Evolutionary conservation across 805 yeast species (phyloP).

Genomic region (Schwanniomyces yamadae): DNA sequence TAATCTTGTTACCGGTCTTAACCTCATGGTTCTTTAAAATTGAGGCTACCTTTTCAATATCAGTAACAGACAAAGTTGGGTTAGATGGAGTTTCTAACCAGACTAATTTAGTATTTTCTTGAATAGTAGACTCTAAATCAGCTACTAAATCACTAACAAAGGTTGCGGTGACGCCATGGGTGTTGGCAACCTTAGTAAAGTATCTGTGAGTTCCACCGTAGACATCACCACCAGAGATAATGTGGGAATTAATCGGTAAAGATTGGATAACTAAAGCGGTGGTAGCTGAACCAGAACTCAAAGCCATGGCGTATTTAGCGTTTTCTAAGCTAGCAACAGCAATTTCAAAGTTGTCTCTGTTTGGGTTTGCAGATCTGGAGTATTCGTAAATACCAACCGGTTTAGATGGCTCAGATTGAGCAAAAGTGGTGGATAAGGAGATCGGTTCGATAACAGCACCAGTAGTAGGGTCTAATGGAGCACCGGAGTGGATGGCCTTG

Average conservation of each 20-base stretch:
- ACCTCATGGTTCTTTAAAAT: slow-evolving; percentile 47
- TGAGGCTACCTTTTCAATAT: slow-evolving; percentile 60
- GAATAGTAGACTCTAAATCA: slow-evolving; percentile 57
- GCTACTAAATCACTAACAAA: slow-evolving; percentile 64
- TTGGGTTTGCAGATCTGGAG: slow-evolving; percentile 84
- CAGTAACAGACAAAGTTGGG: slow-evolving; percentile 81
- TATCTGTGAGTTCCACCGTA: slow-evolving; percentile 92
- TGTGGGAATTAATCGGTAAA: slow-evolving; percentile 69
- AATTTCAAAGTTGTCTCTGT: slow-evolving; percentile 75
- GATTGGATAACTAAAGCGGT: slow-evolving; percentile 77
- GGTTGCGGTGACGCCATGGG: slow-evolving; percentile 70
- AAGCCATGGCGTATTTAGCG: slow-evolving; percentile 73
- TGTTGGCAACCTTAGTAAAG: slow-evolving; percentile 79
- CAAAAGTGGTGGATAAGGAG: slow-evolving; percentile 81
- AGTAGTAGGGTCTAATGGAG: slow-evolving; percentile 64
- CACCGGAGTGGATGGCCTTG: slow-evolving; percentile 81
- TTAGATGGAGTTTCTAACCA: slow-evolving; percentile 91
- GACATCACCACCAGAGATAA: slow-evolving; percentile 78
- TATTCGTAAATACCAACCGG: slow-evolving; percentile 82
- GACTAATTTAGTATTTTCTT: slow-evolving; percentile 66
- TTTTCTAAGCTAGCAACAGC: slow-evolving; percentile 79
- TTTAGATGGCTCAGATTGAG: slow-evolving; percentile 71
- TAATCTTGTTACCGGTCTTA: slow-evolving; percentile 49
- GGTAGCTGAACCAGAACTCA: slow-evolving; percentile 83
- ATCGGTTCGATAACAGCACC: slow-evolving; percentile 89